Evolutionary conservation across 2,329 filamentous ascomycete species (phyloP).

Genomic region (Aspergillus proliferans): DNA sequence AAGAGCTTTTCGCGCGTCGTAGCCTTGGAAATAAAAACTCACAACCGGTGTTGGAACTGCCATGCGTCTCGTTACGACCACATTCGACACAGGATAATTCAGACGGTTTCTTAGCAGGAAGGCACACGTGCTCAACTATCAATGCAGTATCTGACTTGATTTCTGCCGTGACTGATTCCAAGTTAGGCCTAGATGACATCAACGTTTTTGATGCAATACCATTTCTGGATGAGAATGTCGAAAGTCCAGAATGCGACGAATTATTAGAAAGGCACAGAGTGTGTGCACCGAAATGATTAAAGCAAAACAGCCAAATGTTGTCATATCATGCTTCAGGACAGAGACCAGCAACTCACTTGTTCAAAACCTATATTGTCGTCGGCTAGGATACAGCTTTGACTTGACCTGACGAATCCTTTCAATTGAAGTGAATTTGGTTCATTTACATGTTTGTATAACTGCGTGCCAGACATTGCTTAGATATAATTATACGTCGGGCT

Average conservation of each 20-base stretch:
- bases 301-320: constrained; percentile 2
- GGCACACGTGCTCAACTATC: background rate
- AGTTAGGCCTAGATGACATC: background rate
- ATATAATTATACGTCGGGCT: too few species aligned
- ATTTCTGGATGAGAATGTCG: background rate
- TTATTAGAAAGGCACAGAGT: background rate
- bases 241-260: background rate
- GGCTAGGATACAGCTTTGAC: background rate
- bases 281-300: constrained; percentile 1
- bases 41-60: too few species aligned
- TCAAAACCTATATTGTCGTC: background rate
- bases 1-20: too few species aligned
- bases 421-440: too few species aligned
- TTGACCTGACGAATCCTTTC: background rate
- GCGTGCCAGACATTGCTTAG: too few species aligned
- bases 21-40: too few species aligned
- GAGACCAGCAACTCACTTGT: constrained; percentile 1
- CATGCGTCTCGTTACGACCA: background rate
- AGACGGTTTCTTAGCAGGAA: constrained; percentile 1
- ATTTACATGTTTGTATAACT: too few species aligned
- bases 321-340: constrained; percentile 1
- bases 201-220: constrained; percentile 3
- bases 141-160: background rate
- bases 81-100: constrained; percentile 1
- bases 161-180: background rate